Percentiles rank a stretch among this genome's conserved stretches.
phyloP scores from a whole-genome alignment of 2,329 filamentous ascomycete species.

The Taxawa tesnikishii region DNA sequence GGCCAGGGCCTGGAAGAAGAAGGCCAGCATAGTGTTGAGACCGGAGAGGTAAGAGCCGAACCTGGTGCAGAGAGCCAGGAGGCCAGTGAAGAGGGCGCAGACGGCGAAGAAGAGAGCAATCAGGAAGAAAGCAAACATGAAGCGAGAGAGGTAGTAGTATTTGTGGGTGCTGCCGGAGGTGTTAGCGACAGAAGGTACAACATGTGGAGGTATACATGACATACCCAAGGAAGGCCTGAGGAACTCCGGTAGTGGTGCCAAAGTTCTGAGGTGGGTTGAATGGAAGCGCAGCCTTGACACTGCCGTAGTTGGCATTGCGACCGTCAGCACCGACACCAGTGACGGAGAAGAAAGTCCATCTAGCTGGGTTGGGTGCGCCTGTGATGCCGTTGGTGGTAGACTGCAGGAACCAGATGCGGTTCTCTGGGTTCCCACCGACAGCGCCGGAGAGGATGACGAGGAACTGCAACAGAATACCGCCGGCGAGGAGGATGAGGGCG shows the following conservation, averaged over 20 bases:
- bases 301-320: conserved; percentile 50
- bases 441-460: conserved; percentile 51
- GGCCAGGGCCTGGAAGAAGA: conserved; percentile 57
- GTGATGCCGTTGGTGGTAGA: conserved; percentile 59
- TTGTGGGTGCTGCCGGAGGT: conserved; percentile 36
- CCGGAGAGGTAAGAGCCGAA: conserved; percentile 57
- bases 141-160: conserved; percentile 79
- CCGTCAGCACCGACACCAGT: conserved; percentile 50
- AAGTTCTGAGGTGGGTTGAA: conserved; percentile 55
- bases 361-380: conserved; percentile 45
- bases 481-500: conserved; percentile 51
- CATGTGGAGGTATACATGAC: conserved; percentile 17
- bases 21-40: conserved; percentile 43
- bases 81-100: conserved; percentile 52
- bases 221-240: conserved; percentile 38
- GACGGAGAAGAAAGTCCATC: conserved; percentile 88
- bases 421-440: conserved; percentile 44
- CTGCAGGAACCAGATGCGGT: conserved; percentile 74
- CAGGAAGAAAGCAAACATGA: conserved; percentile 85
- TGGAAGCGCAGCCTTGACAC: conserved; percentile 47
- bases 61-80: conserved; percentile 59
- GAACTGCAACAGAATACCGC: conserved; percentile 51
- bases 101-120: conserved; percentile 71
- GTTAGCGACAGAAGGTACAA: conserved; percentile 2
- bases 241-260: conserved; percentile 40